Evolutionary conservation across 305 asterid genomes (phyloP).

Genomic region (Solanum hybrid): DNA sequence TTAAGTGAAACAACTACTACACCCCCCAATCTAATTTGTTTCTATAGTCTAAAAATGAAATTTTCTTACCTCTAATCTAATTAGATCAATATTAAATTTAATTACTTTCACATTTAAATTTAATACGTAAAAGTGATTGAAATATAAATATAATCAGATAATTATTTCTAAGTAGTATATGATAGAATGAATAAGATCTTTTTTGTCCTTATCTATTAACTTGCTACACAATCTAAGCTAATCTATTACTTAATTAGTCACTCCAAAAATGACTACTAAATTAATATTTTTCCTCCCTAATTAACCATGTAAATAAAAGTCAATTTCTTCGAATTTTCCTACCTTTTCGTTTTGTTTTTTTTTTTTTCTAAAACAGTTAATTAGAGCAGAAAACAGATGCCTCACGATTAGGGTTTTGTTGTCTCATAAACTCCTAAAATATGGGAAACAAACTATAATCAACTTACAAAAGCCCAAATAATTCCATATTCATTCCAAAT

Average conservation of each 20-base stretch:
- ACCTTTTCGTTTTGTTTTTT: not conserved
- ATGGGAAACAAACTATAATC: not conserved
- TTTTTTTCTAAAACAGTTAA: not conserved
- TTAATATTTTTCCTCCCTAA: not conserved
- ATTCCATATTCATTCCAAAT: not conserved
- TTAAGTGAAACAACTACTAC: not conserved
- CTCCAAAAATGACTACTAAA: not conserved
- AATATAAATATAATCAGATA: not conserved
- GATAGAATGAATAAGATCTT: not conserved
- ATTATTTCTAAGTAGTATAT: not conserved
- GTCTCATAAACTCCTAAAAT: not conserved
- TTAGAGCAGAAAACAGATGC: not conserved
- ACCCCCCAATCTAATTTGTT: not conserved
- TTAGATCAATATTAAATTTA: not conserved
- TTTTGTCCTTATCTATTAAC: not conserved
- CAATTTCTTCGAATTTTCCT: not conserved
- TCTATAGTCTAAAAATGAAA: not conserved
- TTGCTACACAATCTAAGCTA: not conserved
- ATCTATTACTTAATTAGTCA: not conserved
- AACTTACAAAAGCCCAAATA: not conserved
- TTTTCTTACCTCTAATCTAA: not conserved
- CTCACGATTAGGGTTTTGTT: not conserved
- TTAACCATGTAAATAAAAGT: not conserved
- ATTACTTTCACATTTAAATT: not conserved
- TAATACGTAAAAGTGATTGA: not conserved